Percentiles rank a stretch among this genome's conserved stretches.
Evolutionary conservation across 148 eudicot species (phyloP).

Genomic region (Rhododendron williamsianum): DNA sequence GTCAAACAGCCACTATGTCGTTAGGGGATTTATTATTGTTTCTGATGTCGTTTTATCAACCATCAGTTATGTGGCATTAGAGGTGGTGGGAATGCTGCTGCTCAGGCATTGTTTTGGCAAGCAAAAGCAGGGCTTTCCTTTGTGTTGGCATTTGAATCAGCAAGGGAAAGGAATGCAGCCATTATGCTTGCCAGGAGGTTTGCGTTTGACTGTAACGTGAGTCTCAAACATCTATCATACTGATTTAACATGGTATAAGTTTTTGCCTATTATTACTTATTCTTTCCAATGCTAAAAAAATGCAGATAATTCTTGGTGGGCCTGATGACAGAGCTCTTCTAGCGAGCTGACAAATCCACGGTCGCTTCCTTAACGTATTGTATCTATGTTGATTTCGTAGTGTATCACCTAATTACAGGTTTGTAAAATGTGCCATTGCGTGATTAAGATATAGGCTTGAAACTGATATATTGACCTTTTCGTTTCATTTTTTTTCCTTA

Average conservation of each 20-base stretch:
- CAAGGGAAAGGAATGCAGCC: constrained; percentile 91
- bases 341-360: constrained; percentile 20
- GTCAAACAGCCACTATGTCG: background rate
- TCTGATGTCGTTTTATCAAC: constrained; percentile 7
- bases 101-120: constrained; percentile 88
- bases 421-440: constrained; percentile 19
- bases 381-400: constrained; percentile 20
- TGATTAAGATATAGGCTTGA: constrained; percentile 9
- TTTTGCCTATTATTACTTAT: background rate
- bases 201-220: constrained; percentile 97
- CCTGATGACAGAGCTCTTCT: constrained; percentile 67
- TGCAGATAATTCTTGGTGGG: constrained; percentile 77
- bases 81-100: constrained; percentile 98
- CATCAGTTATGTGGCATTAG: constrained; percentile 85
- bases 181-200: constrained; percentile 90
- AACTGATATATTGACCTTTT: background rate
- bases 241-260: background rate
- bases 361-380: background rate
- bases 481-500: background rate
- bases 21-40: background rate
- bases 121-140: constrained; percentile 68
- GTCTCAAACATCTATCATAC: constrained; percentile 19
- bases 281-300: constrained; percentile 4
- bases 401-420: constrained; percentile 16
- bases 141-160: constrained; percentile 83